Conservation (phyloP, 192 early-diverging fungal genomes). For the Rhizophagus prolifer region DNA sequence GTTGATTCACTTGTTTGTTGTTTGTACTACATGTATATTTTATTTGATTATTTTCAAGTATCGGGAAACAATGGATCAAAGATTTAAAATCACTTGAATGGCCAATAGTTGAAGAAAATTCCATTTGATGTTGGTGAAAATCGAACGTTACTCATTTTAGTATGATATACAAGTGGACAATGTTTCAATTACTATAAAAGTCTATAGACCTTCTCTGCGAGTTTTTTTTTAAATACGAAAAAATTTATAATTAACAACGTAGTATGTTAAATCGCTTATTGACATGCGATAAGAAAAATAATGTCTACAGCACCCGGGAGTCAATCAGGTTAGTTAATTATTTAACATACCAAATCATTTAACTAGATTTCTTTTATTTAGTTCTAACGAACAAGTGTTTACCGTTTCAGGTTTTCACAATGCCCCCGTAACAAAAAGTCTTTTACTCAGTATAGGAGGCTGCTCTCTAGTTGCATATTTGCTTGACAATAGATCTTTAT, state of each 20-base stretch:
- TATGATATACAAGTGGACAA: no score
- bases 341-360: neutral
- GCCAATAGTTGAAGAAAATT: no score
- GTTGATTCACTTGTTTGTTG: no score
- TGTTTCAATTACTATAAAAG: neutral
- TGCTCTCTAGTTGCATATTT: constrained; percentile 50
- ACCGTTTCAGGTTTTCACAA: constrained; percentile 56
- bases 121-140: no score
- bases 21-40: no score
- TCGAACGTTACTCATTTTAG: no score
- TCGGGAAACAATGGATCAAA: no score
- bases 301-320: neutral
- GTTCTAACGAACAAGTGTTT: neutral
- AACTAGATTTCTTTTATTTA: neutral
- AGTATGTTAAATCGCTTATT: neutral
- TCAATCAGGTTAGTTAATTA: neutral
- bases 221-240: neutral
- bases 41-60: no score
- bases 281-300: neutral
- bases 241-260: no score
- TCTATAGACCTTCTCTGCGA: no score
- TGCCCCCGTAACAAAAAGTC: constrained; percentile 60
- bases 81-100: no score
- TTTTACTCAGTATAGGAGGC: constrained; percentile 48
- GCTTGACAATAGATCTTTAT: constrained; percentile 51